phyloP scores from a whole-genome alignment of 1,139 yeast genomes.

The Candida sp. region DNA sequence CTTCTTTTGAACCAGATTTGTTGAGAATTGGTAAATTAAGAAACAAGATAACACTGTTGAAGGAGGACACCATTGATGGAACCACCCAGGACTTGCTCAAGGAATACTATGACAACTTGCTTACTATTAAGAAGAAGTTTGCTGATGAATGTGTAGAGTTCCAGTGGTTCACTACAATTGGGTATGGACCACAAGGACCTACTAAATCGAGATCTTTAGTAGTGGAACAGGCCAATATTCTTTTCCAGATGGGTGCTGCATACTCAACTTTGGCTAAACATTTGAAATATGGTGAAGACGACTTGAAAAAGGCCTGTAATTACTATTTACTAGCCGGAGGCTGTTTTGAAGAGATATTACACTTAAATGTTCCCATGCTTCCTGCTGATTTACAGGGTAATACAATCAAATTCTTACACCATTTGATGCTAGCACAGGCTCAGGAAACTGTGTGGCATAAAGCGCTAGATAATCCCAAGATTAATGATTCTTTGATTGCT shows the following conservation, averaged over 20 bases:
- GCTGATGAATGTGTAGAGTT: slow-evolving; percentile 48
- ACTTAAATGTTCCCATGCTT: slow-evolving; percentile 10
- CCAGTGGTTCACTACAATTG: slow-evolving; percentile 71
- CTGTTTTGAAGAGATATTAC: slow-evolving; percentile 43
- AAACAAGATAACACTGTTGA: slow-evolving; percentile 17
- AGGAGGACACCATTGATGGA: slow-evolving; percentile 15
- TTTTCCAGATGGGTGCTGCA: slow-evolving; percentile 67
- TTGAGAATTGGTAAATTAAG: slow-evolving; percentile 29
- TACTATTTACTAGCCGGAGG: slow-evolving; percentile 75
- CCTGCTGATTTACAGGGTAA: slow-evolving; percentile 22
- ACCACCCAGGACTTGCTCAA: slow-evolving; percentile 16
- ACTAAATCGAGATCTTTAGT: slow-evolving; percentile 41
- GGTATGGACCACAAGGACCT: slow-evolving; percentile 44
- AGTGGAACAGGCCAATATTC: slow-evolving; percentile 59
- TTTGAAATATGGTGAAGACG: slow-evolving; percentile 46
- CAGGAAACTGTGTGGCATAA: slow-evolving; percentile 86
- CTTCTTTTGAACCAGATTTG: slow-evolving; percentile 54
- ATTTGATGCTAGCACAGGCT: slow-evolving; percentile 76
- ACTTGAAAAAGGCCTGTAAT: slow-evolving; percentile 59
- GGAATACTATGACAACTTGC: slow-evolving; percentile 30
- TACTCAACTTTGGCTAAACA: slow-evolving; percentile 56
- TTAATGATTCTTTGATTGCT: slow-evolving; percentile 62
- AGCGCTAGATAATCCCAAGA: slow-evolving; percentile 48
- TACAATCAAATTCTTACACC: slow-evolving; percentile 25
- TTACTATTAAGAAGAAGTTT: slow-evolving; percentile 31